Conservation (phyloP, 2,329 filamentous ascomycete genomes). For the Alternaria sp. region DNA sequence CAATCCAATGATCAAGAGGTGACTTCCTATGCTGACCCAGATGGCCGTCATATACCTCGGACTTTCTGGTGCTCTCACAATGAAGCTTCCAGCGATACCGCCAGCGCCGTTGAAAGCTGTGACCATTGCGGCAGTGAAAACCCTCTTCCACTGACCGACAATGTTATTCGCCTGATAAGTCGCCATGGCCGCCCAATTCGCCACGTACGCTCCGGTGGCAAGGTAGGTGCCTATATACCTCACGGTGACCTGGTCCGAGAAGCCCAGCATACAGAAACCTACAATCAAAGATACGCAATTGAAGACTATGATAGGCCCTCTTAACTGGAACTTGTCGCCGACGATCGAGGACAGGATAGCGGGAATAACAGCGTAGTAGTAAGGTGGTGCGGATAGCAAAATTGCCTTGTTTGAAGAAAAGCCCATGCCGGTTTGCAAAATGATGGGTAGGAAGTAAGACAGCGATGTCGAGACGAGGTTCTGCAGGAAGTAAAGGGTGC, state of each 20-base stretch:
- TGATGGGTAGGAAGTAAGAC: conserved; percentile 70
- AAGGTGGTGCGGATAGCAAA: conserved; percentile 69
- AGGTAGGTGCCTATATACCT: conserved; percentile 70
- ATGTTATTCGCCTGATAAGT: conserved; percentile 59
- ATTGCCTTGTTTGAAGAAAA: conserved; percentile 56
- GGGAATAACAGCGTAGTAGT: conserved; percentile 70
- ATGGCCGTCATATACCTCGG: conserved; percentile 69
- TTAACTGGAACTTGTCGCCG: conserved; percentile 65
- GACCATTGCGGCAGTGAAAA: conserved; percentile 65
- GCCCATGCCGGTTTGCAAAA: conserved; percentile 58
- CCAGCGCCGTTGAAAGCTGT: conserved; percentile 68
- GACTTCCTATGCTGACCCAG: conserved; percentile 68
- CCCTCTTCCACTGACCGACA: conserved; percentile 67
- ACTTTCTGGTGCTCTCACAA: conserved; percentile 66
- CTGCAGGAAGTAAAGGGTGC: conserved; percentile 68
- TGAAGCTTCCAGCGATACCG: conserved; percentile 70
- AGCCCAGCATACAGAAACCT: conserved; percentile 71
- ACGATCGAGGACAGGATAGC: conserved; percentile 68
- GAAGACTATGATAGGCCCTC: conserved; percentile 69
- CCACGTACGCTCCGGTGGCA: conserved; percentile 71
- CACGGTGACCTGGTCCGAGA: conserved; percentile 63
- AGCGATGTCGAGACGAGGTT: conserved; percentile 71
- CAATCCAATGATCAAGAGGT: conserved; percentile 63
- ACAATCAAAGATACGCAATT: conserved; percentile 67
- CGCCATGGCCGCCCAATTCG: conserved; percentile 72